Percentiles rank a stretch among this genome's conserved stretches.
phyloP scores from a whole-genome alignment of 2,329 filamentous ascomycete species.

The Venturia asperata region DNA sequence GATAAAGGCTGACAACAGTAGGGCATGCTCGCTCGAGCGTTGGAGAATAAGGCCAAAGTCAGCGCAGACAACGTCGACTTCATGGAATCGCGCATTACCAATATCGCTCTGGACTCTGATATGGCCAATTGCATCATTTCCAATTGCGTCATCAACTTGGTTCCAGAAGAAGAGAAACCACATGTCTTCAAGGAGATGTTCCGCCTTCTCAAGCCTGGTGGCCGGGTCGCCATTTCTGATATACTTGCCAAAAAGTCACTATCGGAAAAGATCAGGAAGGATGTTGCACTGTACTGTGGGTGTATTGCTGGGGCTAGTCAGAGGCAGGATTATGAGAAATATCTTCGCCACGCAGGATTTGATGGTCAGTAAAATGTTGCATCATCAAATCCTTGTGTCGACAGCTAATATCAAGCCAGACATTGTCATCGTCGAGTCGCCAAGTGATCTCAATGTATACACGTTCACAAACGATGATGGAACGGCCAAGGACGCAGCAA shows the following conservation, averaged over 20 bases:
- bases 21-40: conserved; percentile 50
- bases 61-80: conserved; percentile 44
- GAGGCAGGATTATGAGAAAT: conserved; percentile 46
- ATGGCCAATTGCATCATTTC: conserved; percentile 52
- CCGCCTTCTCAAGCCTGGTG: conserved; percentile 50
- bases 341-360: conserved; percentile 47
- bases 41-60: conserved; percentile 36
- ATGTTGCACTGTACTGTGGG: conserved; percentile 51
- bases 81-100: conserved; percentile 45
- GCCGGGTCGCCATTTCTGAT: conserved; percentile 53
- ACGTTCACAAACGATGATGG: conserved; percentile 23
- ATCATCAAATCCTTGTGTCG: background rate
- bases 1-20: conserved; percentile 25
- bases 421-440: conserved; percentile 40
- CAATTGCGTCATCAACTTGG: conserved; percentile 45
- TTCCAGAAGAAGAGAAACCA: conserved; percentile 25
- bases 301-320: conserved; percentile 53
- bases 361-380: conserved; percentile 30
- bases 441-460: conserved; percentile 45
- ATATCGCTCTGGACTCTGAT: conserved; percentile 38
- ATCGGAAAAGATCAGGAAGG: conserved; percentile 41
- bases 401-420: conserved; percentile 26
- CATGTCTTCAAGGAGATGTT: conserved; percentile 50
- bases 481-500: conserved; percentile 14
- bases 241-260: conserved; percentile 49